These are phyloP conservation scores for Xylaria longipes DNA, from an alignment of 495 filamentous ascomycete genomes.

Conservation along the genomic window DNA sequence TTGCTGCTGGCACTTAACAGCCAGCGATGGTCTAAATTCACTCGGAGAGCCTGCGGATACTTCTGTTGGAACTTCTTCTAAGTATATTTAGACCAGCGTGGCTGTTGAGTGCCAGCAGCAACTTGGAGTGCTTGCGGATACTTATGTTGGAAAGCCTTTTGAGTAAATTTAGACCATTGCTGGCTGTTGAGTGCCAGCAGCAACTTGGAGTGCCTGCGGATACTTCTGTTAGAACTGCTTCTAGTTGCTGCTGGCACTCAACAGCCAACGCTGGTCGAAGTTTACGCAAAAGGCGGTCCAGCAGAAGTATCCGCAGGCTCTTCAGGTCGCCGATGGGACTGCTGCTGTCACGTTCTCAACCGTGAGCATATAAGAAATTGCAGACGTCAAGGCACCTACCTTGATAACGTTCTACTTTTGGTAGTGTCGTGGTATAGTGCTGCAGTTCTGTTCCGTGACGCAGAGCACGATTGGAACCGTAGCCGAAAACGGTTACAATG, in stretches of 20 bases:
- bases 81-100: neutral
- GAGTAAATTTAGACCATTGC: neutral
- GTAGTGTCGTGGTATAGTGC: no score
- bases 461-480: neutral
- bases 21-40: neutral
- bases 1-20: neutral
- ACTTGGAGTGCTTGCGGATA: neutral
- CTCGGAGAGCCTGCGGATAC: neutral
- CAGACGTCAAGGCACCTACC: no score
- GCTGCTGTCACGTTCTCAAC: no score
- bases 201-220: neutral
- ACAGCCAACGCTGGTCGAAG: neutral
- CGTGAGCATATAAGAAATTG: no score
- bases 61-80: neutral
- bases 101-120: neutral
- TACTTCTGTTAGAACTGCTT: neutral
- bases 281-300: no score
- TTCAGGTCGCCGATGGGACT: no score
- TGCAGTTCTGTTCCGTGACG: neutral
- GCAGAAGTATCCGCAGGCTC: no score
- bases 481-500: neutral
- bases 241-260: neutral
- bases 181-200: neutral
- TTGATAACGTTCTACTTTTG: no score
- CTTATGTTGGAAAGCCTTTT: neutral